phyloP scores from a whole-genome alignment of 176 grass and related monocot species.

The Canna indica region DNA sequence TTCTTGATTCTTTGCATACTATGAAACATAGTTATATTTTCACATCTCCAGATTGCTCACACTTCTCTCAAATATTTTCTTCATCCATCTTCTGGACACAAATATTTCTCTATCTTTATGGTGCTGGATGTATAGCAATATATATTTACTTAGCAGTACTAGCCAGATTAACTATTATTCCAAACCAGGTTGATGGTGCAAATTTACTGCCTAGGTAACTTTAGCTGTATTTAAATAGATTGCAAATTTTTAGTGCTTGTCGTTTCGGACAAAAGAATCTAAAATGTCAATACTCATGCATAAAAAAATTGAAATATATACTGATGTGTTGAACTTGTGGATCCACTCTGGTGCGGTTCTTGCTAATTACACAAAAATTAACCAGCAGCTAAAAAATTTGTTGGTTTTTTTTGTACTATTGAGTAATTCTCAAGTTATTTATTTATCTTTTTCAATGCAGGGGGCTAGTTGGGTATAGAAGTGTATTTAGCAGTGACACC shows the following conservation, averaged over 20 bases:
- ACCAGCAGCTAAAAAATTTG: background rate
- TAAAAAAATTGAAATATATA: too few species aligned
- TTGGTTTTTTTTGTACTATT: background rate
- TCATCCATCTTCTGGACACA: background rate
- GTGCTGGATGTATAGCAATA: background rate
- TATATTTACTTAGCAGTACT: too few species aligned
- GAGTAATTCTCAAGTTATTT: background rate
- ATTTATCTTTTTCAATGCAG: conserved; percentile 32
- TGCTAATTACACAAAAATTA: background rate
- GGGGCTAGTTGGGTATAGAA: conserved; percentile 90
- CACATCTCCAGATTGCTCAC: too few species aligned
- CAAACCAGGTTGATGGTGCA: too few species aligned
- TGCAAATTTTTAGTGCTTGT: too few species aligned
- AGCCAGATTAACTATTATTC: too few species aligned
- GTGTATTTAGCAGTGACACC: conserved; percentile 91
- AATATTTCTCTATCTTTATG: background rate
- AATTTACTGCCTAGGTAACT: too few species aligned
- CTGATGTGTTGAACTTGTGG: too few species aligned
- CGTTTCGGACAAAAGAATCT: too few species aligned
- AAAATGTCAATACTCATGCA: too few species aligned
- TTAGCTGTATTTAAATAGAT: too few species aligned
- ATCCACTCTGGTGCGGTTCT: too few species aligned
- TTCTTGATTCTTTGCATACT: background rate
- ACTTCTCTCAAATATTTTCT: background rate
- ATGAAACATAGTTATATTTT: background rate